Base-by-base conservation (phyloP, 352 stramenopile species). In the Thraustochytrium sp. region DNA sequence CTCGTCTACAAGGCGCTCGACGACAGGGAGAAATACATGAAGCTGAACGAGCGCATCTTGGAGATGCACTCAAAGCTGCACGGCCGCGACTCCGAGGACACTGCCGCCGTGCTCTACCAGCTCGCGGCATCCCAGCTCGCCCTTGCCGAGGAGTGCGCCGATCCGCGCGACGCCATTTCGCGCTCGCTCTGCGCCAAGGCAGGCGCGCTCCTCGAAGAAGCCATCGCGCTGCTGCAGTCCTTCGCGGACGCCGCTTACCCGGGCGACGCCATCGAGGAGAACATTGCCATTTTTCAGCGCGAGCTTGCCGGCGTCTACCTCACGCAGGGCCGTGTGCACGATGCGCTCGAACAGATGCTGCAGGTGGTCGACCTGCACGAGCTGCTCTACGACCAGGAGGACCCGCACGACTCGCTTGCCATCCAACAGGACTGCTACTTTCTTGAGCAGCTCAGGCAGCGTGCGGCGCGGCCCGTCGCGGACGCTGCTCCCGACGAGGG, bases 331-430 rank as follows among this genome's bases (percentile, higher is more conserved):
- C 68, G 68, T 29, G 29, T 48, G 11, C 4, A 40, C n/a, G 68
- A 80, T 21, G 68, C 68, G 11, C 13, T 65, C 16, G 16, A 72
- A 18, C 68, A 63, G 38, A 80, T 80, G 48, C 53, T 23, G 5
- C 44, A 68, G 13, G 68, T 80, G 0, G 51, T 80, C 8, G 53
- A 64, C 16, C 21, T 77, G 65, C 65, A 77, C 65, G 64, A 13
- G 11, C 16, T 77, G 8, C 34, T 77, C 2, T 77, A 77, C 65
- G 65, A 77, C 21, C 23, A 55, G 4, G 65, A 77, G 8, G 65
- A 77, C 31, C 65, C 65, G 13, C n/a, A 77, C 46, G 49, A 62
- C 31, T 11, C 31, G 23, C 18, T 62, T 16, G 40, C 59, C 13
- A 72, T 72, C 2, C 9, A 72, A 31, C 26, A 72, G 59, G 59